These are phyloP conservation scores for Trichomonascaceae sp. DNA, from an alignment of 1,139 yeast genomes.

Conservation along the genomic window DNA sequence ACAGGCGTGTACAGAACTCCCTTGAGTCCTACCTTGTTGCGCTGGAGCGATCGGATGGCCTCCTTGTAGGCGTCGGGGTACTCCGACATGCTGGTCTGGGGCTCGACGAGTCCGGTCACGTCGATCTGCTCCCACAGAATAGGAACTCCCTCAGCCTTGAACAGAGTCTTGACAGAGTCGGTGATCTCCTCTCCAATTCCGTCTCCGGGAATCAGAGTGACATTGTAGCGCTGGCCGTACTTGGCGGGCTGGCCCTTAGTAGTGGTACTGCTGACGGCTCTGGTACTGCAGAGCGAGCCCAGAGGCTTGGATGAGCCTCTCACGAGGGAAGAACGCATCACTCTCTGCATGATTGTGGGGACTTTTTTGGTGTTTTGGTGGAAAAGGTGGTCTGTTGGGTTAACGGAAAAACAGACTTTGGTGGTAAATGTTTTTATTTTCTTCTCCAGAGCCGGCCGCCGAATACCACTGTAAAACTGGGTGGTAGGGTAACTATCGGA, in stretches of 20 bases:
- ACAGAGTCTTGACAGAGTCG: conserved; percentile 82
- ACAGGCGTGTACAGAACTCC: conserved; percentile 91
- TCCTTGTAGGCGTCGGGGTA: conserved; percentile 55
- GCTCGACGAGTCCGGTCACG: conserved; percentile 66
- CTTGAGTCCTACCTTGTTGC: conserved; percentile 94
- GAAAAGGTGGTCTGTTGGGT: not conserved
- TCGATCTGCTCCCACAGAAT: conserved; percentile 90
- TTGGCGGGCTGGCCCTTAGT: conserved; percentile 26
- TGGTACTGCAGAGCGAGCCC: conserved; percentile 2
- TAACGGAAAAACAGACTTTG: not conserved
- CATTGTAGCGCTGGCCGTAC: conserved; percentile 89
- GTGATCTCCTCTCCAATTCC: conserved; percentile 97
- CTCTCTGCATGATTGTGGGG: no score
- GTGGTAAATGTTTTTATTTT: not conserved
- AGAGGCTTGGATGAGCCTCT: not conserved
- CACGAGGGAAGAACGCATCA: not conserved
- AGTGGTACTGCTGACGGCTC: conserved; percentile 5
- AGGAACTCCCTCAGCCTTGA: conserved; percentile 76
- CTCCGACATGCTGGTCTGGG: conserved; percentile 19
- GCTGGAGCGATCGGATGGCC: conserved; percentile 83
- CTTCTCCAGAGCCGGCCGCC: not conserved
- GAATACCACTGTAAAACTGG: no score
- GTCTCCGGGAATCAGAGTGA: conserved; percentile 90
- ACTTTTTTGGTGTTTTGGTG: no score
- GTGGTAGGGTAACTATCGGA: no score